phyloP scores from a whole-genome alignment of 108 stramenopile species.

The Epithemia pelagica region DNA sequence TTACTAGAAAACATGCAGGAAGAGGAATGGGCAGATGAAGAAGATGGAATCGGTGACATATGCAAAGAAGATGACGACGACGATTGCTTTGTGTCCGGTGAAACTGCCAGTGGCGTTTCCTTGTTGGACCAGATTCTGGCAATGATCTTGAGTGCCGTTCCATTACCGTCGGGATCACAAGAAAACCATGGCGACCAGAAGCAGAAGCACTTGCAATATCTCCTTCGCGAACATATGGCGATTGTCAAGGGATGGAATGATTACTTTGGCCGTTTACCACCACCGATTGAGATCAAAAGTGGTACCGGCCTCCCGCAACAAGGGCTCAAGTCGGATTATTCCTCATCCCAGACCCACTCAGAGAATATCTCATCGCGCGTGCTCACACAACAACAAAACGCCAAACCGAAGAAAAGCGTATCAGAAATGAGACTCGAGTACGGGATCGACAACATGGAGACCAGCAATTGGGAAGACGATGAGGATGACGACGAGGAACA shows the following conservation, averaged over 20 bases:
- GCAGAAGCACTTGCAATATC: not conserved
- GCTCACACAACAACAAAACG: too few relatives aligned
- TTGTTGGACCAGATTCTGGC: conserved; percentile 37
- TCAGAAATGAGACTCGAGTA: conserved; percentile 1
- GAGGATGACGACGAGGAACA: conserved; percentile 2
- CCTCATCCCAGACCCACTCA: too few relatives aligned
- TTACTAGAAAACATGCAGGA: conserved; percentile 34
- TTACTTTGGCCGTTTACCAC: conserved; percentile 37
- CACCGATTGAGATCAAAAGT: conserved; percentile 2
- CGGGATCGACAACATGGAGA: conserved; percentile 5
- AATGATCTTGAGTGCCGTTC: conserved; percentile 30
- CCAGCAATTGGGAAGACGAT: conserved; percentile 7
- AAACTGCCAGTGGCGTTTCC: conserved; percentile 3
- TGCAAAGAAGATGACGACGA: not conserved
- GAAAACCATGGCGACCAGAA: not conserved
- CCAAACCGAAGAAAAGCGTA: too few relatives aligned
- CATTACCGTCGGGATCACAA: not conserved
- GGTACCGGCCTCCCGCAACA: too few relatives aligned
- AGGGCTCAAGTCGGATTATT: too few relatives aligned
- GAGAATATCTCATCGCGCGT: too few relatives aligned
- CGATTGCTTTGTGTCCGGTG: not conserved
- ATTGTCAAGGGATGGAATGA: conserved; percentile 29
- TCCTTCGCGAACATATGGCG: not conserved
- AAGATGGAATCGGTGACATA: conserved; percentile 10
- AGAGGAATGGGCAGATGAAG: conserved; percentile 38